A percentile compares a stretch with the other conserved stretches of the same genome.
phyloP scores from a whole-genome alignment of 2,329 filamentous ascomycete species.

The Curvularia verruculosa region DNA sequence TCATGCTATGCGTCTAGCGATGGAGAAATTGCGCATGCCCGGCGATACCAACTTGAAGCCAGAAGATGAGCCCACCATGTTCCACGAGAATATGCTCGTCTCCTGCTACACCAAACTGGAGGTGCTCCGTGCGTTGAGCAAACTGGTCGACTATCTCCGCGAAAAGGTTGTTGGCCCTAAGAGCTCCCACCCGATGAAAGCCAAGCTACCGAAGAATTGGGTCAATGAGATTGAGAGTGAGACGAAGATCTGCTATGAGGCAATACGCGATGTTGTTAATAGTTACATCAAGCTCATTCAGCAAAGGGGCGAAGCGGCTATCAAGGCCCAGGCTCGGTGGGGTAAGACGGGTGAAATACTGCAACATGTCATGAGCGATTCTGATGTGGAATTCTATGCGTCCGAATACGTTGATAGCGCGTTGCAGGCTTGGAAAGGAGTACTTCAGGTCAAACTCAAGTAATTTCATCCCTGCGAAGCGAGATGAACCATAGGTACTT shows the following conservation, averaged over 20 bases:
- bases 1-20: slow-evolving; percentile 15
- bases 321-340: slow-evolving; percentile 31
- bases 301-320: slow-evolving; percentile 23
- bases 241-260: slow-evolving; percentile 20
- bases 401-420: slow-evolving; percentile 42
- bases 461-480: too few relatives aligned
- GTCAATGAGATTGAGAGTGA: slow-evolving; percentile 18
- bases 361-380: slow-evolving; percentile 26
- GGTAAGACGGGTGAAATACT: slow-evolving; percentile 35
- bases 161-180: slow-evolving; percentile 27
- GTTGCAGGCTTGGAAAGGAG: slow-evolving; percentile 38
- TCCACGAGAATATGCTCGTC: slow-evolving; percentile 34
- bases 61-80: slow-evolving; percentile 25
- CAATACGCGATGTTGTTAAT: slow-evolving; percentile 21
- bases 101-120: slow-evolving; percentile 35
- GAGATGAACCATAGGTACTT: too few relatives aligned
- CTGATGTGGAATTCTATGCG: slow-evolving; percentile 33
- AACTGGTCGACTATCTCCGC: slow-evolving; percentile 20
- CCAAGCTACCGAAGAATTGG: slow-evolving; percentile 23
- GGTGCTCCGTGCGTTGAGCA: slow-evolving; percentile 22
- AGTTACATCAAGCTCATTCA: slow-evolving; percentile 31
- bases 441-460: slow-evolving; percentile 44
- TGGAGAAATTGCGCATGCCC: slow-evolving; percentile 19
- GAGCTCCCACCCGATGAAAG: slow-evolving; percentile 23
- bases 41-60: slow-evolving; percentile 10